Evolutionary conservation across 352 stramenopile genomes (phyloP), one percentile per base, ranked within the genome.

Genomic region (Pythium apleroticum): DNA sequence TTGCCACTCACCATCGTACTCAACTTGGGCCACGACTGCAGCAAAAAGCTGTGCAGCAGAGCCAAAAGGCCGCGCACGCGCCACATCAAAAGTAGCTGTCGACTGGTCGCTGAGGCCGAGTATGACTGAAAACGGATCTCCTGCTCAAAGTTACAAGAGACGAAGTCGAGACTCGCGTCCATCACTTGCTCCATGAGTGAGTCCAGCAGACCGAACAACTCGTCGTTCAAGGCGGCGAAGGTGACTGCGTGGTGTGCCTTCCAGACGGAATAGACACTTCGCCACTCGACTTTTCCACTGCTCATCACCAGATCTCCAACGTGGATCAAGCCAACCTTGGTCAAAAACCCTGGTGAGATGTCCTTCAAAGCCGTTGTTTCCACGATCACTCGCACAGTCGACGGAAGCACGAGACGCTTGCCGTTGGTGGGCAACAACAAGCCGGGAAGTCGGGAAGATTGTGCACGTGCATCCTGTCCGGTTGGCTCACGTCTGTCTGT

Each of bases 11-110:
- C 72, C 72, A 93, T 80, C 0, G 56, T 55, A n/a, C 43, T 64
- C 49, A 90, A 57, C 37, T 91, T 91, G 25, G 68, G 25, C 73
- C 80, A 88, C 6, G 76, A 80, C n/a, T 87, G 72, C 1, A 61
- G 65, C 7, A 91, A 27, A 1, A 68, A 76, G 41, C 77, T 88
- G 48, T 87, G 63, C 15, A 93, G 79, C 0, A 91, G n/a, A 1
- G 74, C 70, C 43, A 77, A 60, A 31, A 70, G 71, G 15, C 28
- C 86, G n/a, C 55, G 46, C 1, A 76, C 35, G 3, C 69, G 66
- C 45, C 66, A 66, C 8, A 19, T 17, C 9, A 76, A 4, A 1
- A 52, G 41, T 1, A 64, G 49, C 14, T 22, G 52, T 6, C 25
- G 49, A 20, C 17, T 37, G 6, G n/a, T 28, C 41, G 20, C 41